These are phyloP conservation scores for Tricholoma terreum DNA, from an alignment of 768 basidiomycete genomes.

Conservation along the genomic window DNA sequence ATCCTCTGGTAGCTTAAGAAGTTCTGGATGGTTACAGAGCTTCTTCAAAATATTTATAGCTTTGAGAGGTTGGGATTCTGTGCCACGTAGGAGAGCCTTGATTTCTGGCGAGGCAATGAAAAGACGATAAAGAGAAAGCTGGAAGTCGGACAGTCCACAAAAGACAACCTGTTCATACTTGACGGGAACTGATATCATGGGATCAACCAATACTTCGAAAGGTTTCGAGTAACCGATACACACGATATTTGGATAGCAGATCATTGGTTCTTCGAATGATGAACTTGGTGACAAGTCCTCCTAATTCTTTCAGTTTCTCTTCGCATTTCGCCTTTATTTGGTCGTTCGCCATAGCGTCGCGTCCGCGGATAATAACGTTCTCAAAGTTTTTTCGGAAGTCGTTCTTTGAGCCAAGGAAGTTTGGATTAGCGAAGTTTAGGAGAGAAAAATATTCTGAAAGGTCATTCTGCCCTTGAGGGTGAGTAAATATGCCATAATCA, in stretches of 20 bases:
- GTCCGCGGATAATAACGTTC: slow-evolving; percentile 83
- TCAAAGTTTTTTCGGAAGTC: slow-evolving; percentile 97
- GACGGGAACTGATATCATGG: slow-evolving; percentile 71
- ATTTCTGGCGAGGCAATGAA: slow-evolving; percentile 95
- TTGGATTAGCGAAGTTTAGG: slow-evolving; percentile 90
- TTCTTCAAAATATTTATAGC: slow-evolving; percentile 95
- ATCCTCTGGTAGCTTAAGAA: slow-evolving; percentile 82
- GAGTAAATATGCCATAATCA: not conserved
- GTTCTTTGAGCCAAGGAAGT: slow-evolving; percentile 81
- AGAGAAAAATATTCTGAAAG: slow-evolving; percentile 93
- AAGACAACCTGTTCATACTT: slow-evolving; percentile 99
- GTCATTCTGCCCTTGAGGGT: slow-evolving; percentile 62
- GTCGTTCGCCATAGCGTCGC: slow-evolving; percentile 84
- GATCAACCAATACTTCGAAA: slow-evolving; percentile 8
- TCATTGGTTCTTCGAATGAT: slow-evolving; percentile 95
- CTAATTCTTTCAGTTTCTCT: slow-evolving; percentile 88
- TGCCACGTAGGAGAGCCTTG: slow-evolving; percentile 81
- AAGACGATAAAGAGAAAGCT: slow-evolving; percentile 78
- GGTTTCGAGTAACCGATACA: slow-evolving; percentile 29
- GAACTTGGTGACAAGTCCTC: slow-evolving; percentile 84
- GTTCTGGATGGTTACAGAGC: slow-evolving; percentile 91
- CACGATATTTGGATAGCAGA: slow-evolving; percentile 89
- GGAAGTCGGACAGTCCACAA: slow-evolving; percentile 81
- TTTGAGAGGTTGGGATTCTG: slow-evolving; percentile 90
- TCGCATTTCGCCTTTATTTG: slow-evolving; percentile 77